Conservation (phyloP, 768 basidiomycete genomes). For the Leucosporidium scottii region DNA sequence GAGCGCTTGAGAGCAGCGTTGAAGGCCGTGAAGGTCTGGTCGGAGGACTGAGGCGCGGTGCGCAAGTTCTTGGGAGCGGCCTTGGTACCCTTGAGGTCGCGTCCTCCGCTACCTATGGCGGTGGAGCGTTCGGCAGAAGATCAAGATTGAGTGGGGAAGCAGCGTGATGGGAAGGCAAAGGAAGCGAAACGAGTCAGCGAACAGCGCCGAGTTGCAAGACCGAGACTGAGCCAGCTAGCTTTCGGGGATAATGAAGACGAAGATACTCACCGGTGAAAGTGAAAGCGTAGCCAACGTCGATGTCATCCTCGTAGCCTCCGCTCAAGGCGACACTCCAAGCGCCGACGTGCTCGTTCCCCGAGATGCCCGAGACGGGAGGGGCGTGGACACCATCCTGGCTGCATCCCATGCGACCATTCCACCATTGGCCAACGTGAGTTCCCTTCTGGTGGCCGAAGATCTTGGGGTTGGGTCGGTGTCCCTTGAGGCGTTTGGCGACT, state of each 20-base stretch:
- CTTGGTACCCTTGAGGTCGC: slow-evolving; percentile 80
- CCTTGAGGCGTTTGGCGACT: slow-evolving; percentile 20
- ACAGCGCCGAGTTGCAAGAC: too few species aligned
- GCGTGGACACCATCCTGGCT: slow-evolving; percentile 43
- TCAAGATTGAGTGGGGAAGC: too few species aligned
- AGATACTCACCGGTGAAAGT: slow-evolving; percentile 1
- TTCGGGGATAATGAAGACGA: too few species aligned
- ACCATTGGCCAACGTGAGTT: not conserved
- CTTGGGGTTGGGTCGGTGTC: not conserved
- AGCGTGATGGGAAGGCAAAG: not conserved
- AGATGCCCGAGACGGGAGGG: slow-evolving; percentile 77
- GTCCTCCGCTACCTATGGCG: slow-evolving; percentile 54
- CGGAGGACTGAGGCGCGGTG: slow-evolving; percentile 62
- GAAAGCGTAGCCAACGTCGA: not conserved
- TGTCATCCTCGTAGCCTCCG: slow-evolving; percentile 48
- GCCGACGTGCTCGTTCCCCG: slow-evolving; percentile 54
- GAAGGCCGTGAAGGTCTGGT: slow-evolving; percentile 41
- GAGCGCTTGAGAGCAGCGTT: slow-evolving; percentile 51
- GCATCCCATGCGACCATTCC: slow-evolving; percentile 5
- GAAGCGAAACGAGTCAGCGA: not conserved
- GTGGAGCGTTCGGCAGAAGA: not conserved
- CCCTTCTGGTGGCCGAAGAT: not conserved
- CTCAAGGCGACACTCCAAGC: slow-evolving; percentile 80
- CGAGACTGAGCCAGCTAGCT: too few species aligned
- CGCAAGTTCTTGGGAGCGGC: slow-evolving; percentile 77